Conservation (phyloP, 1,284 basidiomycete genomes). For the Austroboletus novae-zelandiae region DNA sequence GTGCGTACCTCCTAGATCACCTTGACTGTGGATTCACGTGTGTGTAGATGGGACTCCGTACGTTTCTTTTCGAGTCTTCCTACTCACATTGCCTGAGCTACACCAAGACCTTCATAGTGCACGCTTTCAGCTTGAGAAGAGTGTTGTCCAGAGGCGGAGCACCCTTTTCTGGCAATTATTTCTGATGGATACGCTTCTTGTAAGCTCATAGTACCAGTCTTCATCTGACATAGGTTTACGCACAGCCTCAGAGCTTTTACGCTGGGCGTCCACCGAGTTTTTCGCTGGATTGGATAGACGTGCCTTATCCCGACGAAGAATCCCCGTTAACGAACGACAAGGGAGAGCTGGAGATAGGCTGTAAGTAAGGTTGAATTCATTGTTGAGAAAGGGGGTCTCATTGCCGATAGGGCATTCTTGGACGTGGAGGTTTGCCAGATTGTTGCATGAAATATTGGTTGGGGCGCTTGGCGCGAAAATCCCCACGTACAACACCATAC, state of each 20-base stretch:
- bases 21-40: conserved; percentile 7
- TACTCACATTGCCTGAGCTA: neutral
- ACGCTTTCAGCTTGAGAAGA: conserved; percentile 53
- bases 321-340: conserved; percentile 38
- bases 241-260: conserved; percentile 52
- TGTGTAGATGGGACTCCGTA: conserved; percentile 64
- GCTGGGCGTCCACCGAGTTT: conserved; percentile 62
- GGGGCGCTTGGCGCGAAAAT: conserved; percentile 53
- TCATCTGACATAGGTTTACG: neutral
- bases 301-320: conserved; percentile 48
- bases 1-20: conserved; percentile 35
- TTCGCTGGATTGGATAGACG: conserved; percentile 53
- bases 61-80: conserved; percentile 21
- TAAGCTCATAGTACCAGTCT: conserved; percentile 28
- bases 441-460: conserved; percentile 52
- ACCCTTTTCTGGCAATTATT: conserved; percentile 68
- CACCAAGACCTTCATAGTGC: conserved; percentile 56
- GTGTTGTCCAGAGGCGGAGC: conserved; percentile 46
- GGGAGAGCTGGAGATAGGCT: conserved; percentile 44
- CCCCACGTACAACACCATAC: conserved; percentile 46
- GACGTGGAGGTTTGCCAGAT: conserved; percentile 50
- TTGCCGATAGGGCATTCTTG: conserved; percentile 48
- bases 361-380: conserved; percentile 35
- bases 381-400: neutral
- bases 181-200: conserved; percentile 54